Evolutionary conservation across 192 early-diverging fungal genomes (phyloP).

Genomic region (Spinellus fusiger): DNA sequence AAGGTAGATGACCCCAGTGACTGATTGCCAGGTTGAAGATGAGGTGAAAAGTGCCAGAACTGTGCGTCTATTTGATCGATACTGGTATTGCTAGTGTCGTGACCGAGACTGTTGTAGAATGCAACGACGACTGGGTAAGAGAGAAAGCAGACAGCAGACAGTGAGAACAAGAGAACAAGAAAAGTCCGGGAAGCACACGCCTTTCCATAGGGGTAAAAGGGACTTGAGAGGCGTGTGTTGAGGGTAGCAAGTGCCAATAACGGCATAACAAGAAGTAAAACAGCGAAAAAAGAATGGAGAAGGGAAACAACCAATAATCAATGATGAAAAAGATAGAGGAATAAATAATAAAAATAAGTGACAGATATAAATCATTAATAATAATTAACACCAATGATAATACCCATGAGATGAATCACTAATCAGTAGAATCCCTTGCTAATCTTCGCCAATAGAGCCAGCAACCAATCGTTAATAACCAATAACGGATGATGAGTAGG

Average conservation of each 20-base stretch:
- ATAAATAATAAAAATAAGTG: no score
- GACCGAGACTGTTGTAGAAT: background rate
- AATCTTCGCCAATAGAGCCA: no score
- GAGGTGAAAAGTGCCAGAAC: constrained; percentile 1
- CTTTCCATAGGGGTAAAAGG: constrained; percentile 2
- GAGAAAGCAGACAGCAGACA: background rate
- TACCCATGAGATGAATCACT: no score
- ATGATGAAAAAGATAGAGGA: no score
- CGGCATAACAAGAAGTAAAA: background rate
- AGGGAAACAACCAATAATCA: no score
- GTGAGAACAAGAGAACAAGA: background rate
- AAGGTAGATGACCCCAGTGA: background rate
- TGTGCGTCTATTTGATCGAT: background rate
- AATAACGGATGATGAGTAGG: no score
- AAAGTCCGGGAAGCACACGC: constrained; percentile 1
- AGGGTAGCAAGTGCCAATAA: background rate
- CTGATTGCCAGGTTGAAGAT: background rate
- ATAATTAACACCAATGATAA: no score
- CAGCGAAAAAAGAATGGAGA: no score
- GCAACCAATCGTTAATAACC: no score
- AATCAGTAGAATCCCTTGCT: no score
- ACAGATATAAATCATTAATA: no score
- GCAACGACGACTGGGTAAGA: background rate
- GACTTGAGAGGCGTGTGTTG: background rate
- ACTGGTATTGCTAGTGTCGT: background rate